These are phyloP conservation scores for Globisporangium abappressorium DNA, from an alignment of 352 stramenopile genomes.

Conservation along the genomic window DNA sequence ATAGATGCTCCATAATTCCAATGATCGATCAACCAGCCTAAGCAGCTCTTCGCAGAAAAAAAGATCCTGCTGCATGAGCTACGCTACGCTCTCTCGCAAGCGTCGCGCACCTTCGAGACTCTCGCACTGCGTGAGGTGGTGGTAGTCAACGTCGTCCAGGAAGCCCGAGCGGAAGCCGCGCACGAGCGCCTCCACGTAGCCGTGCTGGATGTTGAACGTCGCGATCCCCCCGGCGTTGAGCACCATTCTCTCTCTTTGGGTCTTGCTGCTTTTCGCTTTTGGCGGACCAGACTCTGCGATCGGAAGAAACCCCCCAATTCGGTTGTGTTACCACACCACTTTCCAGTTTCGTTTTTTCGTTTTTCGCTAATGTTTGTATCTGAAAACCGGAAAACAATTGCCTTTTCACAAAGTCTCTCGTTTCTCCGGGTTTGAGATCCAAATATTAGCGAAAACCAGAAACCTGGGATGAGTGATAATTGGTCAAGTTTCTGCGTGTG, in stretches of 20 bases:
- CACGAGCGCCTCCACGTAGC: constrained; percentile 96
- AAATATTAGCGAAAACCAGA: too few species aligned
- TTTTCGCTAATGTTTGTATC: too few species aligned
- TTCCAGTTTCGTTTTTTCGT: too few species aligned
- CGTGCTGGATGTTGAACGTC: constrained; percentile 98
- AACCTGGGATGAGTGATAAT: too few species aligned
- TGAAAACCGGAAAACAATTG: too few species aligned
- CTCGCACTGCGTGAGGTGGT: constrained; percentile 89
- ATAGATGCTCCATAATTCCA: background rate
- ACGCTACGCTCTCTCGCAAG: background rate
- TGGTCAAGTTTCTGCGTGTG: too few species aligned
- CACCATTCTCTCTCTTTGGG: constrained; percentile 33
- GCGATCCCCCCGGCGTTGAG: constrained; percentile 86
- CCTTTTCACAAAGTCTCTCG: too few species aligned
- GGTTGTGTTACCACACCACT: too few species aligned
- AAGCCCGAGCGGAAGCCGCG: constrained; percentile 94
- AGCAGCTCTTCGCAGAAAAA: background rate
- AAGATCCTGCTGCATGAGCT: constrained; percentile 13
- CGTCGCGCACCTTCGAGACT: constrained; percentile 73
- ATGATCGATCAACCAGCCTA: background rate
- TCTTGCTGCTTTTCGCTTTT: background rate
- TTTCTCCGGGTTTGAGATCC: too few species aligned
- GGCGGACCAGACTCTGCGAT: too few species aligned
- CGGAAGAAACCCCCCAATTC: too few species aligned
- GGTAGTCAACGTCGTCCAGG: constrained; percentile 88